Conservation (phyloP, 139 green algal species). For the Limnomonas spitsbergensis region DNA sequence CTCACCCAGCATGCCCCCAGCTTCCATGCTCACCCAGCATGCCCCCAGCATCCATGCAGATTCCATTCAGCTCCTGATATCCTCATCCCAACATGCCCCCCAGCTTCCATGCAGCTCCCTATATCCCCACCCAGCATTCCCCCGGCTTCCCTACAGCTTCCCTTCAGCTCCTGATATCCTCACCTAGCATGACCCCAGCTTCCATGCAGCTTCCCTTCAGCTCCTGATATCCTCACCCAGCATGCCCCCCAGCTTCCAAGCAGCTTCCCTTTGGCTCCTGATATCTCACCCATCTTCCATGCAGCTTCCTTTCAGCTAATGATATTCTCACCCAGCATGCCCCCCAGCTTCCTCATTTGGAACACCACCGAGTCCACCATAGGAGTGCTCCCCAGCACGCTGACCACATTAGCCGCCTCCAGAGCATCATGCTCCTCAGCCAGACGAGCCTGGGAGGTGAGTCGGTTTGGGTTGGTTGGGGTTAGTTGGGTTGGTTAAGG, state of each 20-base stretch:
- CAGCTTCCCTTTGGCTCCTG: conserved; percentile 20
- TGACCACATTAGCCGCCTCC: conserved; percentile 51
- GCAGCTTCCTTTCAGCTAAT: no score
- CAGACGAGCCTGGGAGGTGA: background rate
- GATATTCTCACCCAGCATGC: conserved; percentile 43
- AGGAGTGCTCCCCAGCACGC: conserved; percentile 43
- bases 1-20: background rate
- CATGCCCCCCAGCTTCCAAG: background rate
- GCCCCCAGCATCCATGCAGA: background rate
- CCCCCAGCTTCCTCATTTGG: conserved; percentile 30
- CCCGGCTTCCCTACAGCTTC: no score
- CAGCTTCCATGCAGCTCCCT: no score
- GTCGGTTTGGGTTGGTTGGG: background rate
- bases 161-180: background rate
- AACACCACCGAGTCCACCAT: conserved; percentile 48
- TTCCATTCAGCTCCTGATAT: no score
- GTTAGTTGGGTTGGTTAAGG: no score
- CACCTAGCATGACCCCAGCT: no score
- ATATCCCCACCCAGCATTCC: no score
- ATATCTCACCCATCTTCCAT: conserved; percentile 30
- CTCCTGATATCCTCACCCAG: background rate
- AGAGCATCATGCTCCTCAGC: conserved; percentile 41
- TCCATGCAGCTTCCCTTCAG: background rate
- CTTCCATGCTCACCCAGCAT: background rate
- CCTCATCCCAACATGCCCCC: no score